phyloP scores from a whole-genome alignment of 2,329 filamentous ascomycete genomes.

The Cytospora chrysosperma region DNA sequence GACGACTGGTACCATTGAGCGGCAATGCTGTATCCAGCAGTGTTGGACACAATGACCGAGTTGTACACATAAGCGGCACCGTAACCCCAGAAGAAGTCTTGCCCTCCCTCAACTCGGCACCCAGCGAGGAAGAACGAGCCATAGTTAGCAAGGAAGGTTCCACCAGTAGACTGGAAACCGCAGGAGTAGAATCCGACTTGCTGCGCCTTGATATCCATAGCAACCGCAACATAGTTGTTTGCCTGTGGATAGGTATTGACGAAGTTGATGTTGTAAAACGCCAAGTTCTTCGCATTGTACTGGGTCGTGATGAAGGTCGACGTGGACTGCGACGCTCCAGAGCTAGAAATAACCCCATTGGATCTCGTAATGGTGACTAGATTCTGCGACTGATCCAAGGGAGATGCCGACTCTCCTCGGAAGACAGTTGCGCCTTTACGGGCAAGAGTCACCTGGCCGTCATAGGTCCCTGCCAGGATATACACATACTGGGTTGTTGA shows the following conservation, averaged over 20 bases:
- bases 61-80: slow-evolving; percentile 21
- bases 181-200: slow-evolving; percentile 17
- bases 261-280: slow-evolving; percentile 35
- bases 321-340: slow-evolving; percentile 24
- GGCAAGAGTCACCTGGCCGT: slow-evolving; percentile 50
- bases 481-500: slow-evolving; percentile 49
- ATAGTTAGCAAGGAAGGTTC: slow-evolving; percentile 20
- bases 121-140: slow-evolving; percentile 20
- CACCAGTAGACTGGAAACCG: slow-evolving; percentile 20
- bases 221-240: slow-evolving; percentile 21
- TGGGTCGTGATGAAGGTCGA: slow-evolving; percentile 31
- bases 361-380: slow-evolving; percentile 40
- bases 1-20: slow-evolving; percentile 31
- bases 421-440: slow-evolving; percentile 48
- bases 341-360: slow-evolving; percentile 19
- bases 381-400: slow-evolving; percentile 45
- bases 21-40: slow-evolving; percentile 30
- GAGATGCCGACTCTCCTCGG: slow-evolving; percentile 44
- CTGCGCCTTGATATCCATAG: slow-evolving; percentile 14
- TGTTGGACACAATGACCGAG: slow-evolving; percentile 25
- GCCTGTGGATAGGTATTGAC: slow-evolving; percentile 23
- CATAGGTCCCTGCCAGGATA: slow-evolving; percentile 52
- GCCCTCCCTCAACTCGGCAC: slow-evolving; percentile 15
- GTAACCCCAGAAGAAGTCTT: slow-evolving; percentile 19
- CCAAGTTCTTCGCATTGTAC: slow-evolving; percentile 32